A percentile compares a stretch with the other conserved stretches of the same genome.
These are phyloP conservation scores for Gelatoporia subvermispora DNA, from an alignment of 768 basidiomycete species.

Conservation along the genomic window DNA sequence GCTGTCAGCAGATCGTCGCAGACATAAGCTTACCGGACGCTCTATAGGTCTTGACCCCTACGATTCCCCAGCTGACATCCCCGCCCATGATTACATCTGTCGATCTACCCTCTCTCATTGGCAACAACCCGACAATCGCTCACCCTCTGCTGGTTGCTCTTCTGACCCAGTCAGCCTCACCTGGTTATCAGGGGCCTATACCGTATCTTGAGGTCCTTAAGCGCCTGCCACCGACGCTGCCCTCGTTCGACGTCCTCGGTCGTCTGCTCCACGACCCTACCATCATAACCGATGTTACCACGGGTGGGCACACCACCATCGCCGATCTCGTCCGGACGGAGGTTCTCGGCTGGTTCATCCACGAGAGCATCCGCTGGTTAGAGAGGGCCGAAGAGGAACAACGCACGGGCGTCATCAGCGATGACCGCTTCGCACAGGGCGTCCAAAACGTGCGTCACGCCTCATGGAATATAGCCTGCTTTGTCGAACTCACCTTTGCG, in stretches of 20 bases:
- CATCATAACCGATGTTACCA: constrained; percentile 32
- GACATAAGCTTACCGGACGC: not conserved
- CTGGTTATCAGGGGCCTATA: constrained; percentile 29
- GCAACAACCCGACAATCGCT: constrained; percentile 65
- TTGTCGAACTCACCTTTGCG: constrained; percentile 1
- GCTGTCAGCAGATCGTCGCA: constrained; percentile 1
- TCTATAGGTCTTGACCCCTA: constrained; percentile 46
- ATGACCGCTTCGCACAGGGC: constrained; percentile 69
- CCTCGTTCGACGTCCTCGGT: constrained; percentile 70
- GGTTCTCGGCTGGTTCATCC: constrained; percentile 66
- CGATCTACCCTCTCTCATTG: constrained; percentile 62
- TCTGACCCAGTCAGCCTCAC: constrained; percentile 31
- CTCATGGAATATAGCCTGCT: not conserved
- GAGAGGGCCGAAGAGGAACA: constrained; percentile 69
- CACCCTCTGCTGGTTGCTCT: constrained; percentile 61
- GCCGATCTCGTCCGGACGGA: constrained; percentile 62
- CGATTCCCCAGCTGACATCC: constrained; percentile 37
- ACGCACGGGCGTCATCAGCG: constrained; percentile 59
- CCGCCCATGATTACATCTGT: constrained; percentile 58
- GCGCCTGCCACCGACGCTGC: constrained; percentile 64
- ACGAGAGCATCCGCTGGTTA: constrained; percentile 64
- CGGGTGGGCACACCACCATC: constrained; percentile 50
- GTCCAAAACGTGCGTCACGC: constrained; percentile 57
- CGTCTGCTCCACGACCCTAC: constrained; percentile 63
- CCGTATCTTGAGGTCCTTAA: constrained; percentile 61